Evolutionary conservation across 1,284 basidiomycete genomes (phyloP).

Genomic region (Cystobasidium slooffiae): DNA sequence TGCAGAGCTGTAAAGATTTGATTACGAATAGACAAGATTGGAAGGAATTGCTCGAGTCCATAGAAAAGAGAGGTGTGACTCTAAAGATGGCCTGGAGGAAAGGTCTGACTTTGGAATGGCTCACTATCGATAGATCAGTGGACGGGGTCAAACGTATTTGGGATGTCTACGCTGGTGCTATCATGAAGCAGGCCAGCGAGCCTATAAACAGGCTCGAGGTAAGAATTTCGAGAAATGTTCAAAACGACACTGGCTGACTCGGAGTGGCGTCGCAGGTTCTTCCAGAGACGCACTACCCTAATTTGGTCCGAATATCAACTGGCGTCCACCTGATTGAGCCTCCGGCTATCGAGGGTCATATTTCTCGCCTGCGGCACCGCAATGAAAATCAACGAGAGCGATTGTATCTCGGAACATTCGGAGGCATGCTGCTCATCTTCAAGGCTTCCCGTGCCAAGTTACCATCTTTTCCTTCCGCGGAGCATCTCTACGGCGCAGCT

Average conservation of each 20-base stretch:
- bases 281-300: constrained; percentile 48
- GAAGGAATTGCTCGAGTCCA: constrained; percentile 45
- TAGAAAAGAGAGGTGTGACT: constrained; percentile 35
- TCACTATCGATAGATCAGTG: constrained; percentile 42
- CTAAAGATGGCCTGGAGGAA: constrained; percentile 48
- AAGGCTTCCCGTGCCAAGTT: constrained; percentile 12
- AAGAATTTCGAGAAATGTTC: not conserved
- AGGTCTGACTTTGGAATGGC: constrained; percentile 49
- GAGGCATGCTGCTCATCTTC: constrained; percentile 16
- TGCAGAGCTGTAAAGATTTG: constrained; percentile 29
- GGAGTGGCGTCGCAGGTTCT: constrained; percentile 44
- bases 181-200: constrained; percentile 32
- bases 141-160: constrained; percentile 33
- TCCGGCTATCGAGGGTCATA: constrained; percentile 50
- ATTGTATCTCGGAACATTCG: constrained; percentile 14
- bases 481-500: not conserved
- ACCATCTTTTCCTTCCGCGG: constrained; percentile 15
- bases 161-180: constrained; percentile 39
- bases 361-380: constrained; percentile 43
- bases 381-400: constrained; percentile 36
- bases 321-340: constrained; percentile 46
- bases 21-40: constrained; percentile 45
- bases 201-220: constrained; percentile 29
- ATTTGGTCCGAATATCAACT: constrained; percentile 44
- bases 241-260: not conserved